These are phyloP conservation scores for Claviceps cyperi DNA, from an alignment of 2,329 filamentous ascomycete genomes.

Conservation along the genomic window DNA sequence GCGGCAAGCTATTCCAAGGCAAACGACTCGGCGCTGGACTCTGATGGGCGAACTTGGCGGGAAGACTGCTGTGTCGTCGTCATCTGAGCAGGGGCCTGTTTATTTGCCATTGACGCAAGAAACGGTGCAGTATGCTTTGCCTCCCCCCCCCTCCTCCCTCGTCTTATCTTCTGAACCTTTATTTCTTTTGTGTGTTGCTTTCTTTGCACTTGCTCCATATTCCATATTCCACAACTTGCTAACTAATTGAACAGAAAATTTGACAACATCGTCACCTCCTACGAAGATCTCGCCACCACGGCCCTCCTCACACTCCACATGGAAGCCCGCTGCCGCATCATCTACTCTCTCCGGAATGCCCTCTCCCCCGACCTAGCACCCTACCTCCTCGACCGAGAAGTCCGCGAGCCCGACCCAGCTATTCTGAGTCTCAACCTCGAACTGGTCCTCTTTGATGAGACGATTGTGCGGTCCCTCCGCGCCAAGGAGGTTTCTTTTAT, in stretches of 20 bases:
- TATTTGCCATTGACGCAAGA: slow-evolving; percentile 81
- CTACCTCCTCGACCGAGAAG: slow-evolving; percentile 54
- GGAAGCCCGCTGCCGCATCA: slow-evolving; percentile 73
- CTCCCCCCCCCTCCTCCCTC: neutral
- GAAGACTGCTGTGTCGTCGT: slow-evolving; percentile 36
- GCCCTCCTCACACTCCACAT: slow-evolving; percentile 77
- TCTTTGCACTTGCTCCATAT: neutral
- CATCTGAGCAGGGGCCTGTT: slow-evolving; percentile 47
- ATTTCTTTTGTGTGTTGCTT: neutral
- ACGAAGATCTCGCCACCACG: slow-evolving; percentile 64
- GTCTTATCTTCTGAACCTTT: neutral
- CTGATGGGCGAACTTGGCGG: slow-evolving; percentile 48
- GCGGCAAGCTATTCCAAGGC: slow-evolving; percentile 34
- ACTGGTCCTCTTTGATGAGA: slow-evolving; percentile 78
- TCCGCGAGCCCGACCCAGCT: slow-evolving; percentile 62
- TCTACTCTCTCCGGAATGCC: slow-evolving; percentile 58
- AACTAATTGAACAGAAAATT: slow-evolving; percentile 44
- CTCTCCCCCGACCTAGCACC: slow-evolving; percentile 46
- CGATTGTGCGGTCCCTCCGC: slow-evolving; percentile 57
- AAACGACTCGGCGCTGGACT: slow-evolving; percentile 69
- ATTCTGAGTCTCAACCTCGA: slow-evolving; percentile 75
- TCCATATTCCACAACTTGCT: no score
- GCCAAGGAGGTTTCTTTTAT: slow-evolving; percentile 60
- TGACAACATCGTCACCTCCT: slow-evolving; percentile 72
- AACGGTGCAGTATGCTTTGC: slow-evolving; percentile 55